Percentiles rank a stretch among this genome's conserved stretches.
These are phyloP conservation scores for Neonectria ditissima DNA, from an alignment of 2,329 filamentous ascomycete genomes.

Conservation along the genomic window DNA sequence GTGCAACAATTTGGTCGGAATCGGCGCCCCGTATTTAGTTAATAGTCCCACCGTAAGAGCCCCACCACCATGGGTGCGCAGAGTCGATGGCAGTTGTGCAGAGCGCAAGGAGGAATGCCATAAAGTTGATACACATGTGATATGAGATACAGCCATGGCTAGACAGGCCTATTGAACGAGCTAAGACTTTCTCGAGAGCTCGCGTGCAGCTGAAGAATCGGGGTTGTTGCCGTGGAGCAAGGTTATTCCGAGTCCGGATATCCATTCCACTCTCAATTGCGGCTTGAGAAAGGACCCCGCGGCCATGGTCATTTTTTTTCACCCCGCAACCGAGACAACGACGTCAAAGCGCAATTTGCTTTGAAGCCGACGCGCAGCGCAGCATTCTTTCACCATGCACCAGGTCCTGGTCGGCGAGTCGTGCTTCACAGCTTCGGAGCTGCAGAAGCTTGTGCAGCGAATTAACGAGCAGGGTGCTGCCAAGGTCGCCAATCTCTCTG, in stretches of 20 bases:
- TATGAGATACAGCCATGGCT: background rate
- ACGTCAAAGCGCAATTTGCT: conserved; percentile 44
- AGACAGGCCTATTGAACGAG: background rate
- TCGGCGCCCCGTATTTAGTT: conserved; percentile 1
- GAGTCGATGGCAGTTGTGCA: background rate
- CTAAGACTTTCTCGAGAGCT: background rate
- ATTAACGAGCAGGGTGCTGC: conserved; percentile 57
- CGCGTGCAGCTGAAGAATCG: background rate
- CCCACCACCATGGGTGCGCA: conserved; percentile 21
- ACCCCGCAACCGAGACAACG: conserved; percentile 33
- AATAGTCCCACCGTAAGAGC: conserved; percentile 5
- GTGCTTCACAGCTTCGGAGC: conserved; percentile 62
- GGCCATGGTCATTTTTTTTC: conserved; percentile 35
- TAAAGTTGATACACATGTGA: background rate
- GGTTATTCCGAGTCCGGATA: conserved; percentile 32
- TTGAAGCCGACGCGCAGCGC: conserved; percentile 38
- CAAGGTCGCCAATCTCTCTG: conserved; percentile 62
- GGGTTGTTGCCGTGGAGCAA: conserved; percentile 33
- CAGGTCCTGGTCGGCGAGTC: conserved; percentile 56
- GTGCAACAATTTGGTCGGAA: conserved; percentile 1
- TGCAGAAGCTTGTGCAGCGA: conserved; percentile 58
- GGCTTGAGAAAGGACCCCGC: conserved; percentile 36
- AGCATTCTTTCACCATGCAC: conserved; percentile 47
- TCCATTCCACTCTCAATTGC: conserved; percentile 22
- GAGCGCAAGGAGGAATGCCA: background rate